Percentiles rank a stretch among this genome's conserved stretches.
These are phyloP conservation scores for Geum urbanum DNA, from an alignment of 306 rosid species.

Conservation along the genomic window DNA sequence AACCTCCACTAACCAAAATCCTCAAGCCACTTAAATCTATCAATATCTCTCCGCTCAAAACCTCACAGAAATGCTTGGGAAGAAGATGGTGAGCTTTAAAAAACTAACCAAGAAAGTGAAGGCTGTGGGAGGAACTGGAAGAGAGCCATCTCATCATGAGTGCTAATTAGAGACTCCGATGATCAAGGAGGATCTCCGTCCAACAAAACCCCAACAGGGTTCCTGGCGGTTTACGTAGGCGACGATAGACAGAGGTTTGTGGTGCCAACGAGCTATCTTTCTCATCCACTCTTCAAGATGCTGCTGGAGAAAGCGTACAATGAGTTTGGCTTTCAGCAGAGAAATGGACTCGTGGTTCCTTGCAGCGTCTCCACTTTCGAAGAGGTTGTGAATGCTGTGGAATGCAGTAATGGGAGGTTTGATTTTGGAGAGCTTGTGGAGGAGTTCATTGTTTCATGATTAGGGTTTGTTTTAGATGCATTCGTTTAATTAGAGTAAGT, in stretches of 20 bases:
- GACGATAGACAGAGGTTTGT: conserved; percentile 62
- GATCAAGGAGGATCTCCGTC: conserved; percentile 29
- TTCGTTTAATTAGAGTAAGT: background rate
- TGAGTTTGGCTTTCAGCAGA: conserved; percentile 82
- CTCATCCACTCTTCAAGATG: conserved; percentile 89
- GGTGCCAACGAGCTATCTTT: conserved; percentile 69
- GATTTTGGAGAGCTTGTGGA: conserved; percentile 63
- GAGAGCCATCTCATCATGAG: conserved; percentile 32
- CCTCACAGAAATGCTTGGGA: conserved; percentile 47
- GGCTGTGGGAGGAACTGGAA: conserved; percentile 30
- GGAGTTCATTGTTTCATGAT: conserved; percentile 41
- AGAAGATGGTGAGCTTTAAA: conserved; percentile 51
- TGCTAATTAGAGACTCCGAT: conserved; percentile 28
- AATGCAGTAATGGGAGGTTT: conserved; percentile 66
- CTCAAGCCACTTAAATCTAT: background rate
- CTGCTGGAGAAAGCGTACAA: conserved; percentile 63
- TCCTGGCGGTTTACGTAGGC: conserved; percentile 68
- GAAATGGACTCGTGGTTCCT: conserved; percentile 67
- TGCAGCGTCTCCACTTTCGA: conserved; percentile 67
- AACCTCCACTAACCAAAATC: conserved; percentile 16
- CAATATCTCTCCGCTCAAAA: background rate
- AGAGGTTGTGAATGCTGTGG: conserved; percentile 66
- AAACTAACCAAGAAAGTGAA: conserved; percentile 64
- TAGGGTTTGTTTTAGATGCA: background rate
- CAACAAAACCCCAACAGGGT: conserved; percentile 63